Conservation (phyloP, 116 monocot genomes). For the Phalaenopsis hybrid region DNA sequence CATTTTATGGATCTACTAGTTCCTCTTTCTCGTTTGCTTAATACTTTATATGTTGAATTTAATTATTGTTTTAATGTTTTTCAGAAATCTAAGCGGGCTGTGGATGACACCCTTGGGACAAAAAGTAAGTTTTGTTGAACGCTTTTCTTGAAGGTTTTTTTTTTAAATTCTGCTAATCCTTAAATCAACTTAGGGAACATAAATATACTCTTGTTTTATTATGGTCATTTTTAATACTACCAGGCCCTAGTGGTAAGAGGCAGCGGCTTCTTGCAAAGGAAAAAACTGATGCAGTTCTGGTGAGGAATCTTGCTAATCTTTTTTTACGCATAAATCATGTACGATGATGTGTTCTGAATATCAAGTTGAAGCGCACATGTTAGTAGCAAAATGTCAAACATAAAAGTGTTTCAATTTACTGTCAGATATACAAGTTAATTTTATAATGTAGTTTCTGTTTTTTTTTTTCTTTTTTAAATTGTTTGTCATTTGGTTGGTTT, state of each 20-base stretch:
- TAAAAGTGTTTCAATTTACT: too few relatives aligned
- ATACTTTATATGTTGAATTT: background rate
- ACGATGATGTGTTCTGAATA: background rate
- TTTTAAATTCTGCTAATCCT: background rate
- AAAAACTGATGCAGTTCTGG: background rate
- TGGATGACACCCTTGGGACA: slow-evolving; percentile 4
- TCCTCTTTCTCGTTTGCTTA: background rate
- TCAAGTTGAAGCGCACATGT: background rate
- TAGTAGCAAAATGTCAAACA: background rate
- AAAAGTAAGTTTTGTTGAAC: slow-evolving; percentile 3
- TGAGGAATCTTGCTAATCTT: background rate
- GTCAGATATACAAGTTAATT: too few relatives aligned
- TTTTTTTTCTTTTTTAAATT: too few relatives aligned
- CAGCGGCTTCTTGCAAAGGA: slow-evolving; percentile 11
- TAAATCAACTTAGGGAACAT: background rate
- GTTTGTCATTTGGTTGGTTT: too few relatives aligned
- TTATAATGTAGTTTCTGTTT: too few relatives aligned
- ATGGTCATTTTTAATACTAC: slow-evolving; percentile 4
- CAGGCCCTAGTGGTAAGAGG: slow-evolving; percentile 10
- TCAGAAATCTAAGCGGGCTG: slow-evolving; percentile 9
- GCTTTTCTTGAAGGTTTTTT: background rate
- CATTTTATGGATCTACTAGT: background rate
- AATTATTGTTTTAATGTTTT: background rate
- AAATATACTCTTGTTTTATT: background rate
- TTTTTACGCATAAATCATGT: background rate